Evolutionary conservation across 192 early-diverging fungal species (phyloP), one percentile per base, ranked within the genome.

Genomic region (Funneliformis geosporum): DNA sequence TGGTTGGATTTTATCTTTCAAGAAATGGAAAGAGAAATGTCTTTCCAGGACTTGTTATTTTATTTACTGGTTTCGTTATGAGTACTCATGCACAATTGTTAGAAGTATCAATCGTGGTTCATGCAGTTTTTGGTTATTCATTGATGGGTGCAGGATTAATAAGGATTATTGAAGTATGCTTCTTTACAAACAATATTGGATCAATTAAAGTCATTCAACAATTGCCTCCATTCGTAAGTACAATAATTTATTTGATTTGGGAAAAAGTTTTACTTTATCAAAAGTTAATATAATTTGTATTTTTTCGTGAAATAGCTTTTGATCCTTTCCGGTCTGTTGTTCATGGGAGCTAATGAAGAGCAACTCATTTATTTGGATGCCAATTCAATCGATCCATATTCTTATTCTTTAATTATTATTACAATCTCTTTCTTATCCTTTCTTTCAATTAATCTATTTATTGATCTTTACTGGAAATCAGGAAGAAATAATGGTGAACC

Each of bases 301-400:
- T n/a, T n/a, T n/a, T n/a, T n/a, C 28, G 43, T 33, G 33, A 42
- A 69, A 40, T 62, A 86, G 85, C 73, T 75, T 46, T 73, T 92
- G 73, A 86, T 88, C 38, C 82, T 91, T 64, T 87, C 90, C 50
- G 91, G 91, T 55, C 79, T 91, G 28, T 71, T 86, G 40, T 92
- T 92, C 69, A 92, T 92, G 91, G 83, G 87, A 18, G 88, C 89
- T 25, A 90, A 90, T 74, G 86, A 85, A 76, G 85, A 92, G 71
- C 89, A 87, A 71, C 76, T 92, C 11, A 46, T 44, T 2, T 81
- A 82, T 46, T 79, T 92, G 61, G 68, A 61, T 38, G 72, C 76
- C 50, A 86, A 85, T 10, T 85, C 80, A 33, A 83, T 89, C 67
- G 91, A 92, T 74, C 83, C 88, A 75, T 83, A 85, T 67, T 89